Evolutionary conservation across 495 filamentous ascomycete genomes (phyloP).

Genomic region (Amphirosellinia nigrospora): DNA sequence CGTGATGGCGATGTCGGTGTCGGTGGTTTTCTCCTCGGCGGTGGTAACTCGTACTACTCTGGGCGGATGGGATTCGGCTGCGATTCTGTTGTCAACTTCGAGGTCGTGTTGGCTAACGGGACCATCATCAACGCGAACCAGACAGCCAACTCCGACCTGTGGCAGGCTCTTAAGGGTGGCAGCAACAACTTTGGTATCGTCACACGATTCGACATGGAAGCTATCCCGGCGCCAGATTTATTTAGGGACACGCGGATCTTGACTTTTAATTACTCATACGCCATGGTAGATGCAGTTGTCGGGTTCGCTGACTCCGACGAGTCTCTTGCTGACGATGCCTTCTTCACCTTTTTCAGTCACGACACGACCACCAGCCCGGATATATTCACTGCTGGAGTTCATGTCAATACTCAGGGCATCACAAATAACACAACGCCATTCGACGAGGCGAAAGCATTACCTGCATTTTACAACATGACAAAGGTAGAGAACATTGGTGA

Average conservation of each 20-base stretch:
- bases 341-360: conserved; percentile 28
- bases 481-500: conserved; percentile 27
- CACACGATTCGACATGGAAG: conserved; percentile 56
- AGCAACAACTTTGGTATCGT: conserved; percentile 62
- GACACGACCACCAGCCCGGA: conserved; percentile 19
- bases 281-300: conserved; percentile 35
- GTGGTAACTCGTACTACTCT: conserved; percentile 51
- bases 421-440: conserved; percentile 29
- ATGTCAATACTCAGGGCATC: conserved; percentile 31
- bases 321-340: conserved; percentile 32
- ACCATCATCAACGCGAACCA: conserved; percentile 54
- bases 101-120: conserved; percentile 61
- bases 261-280: conserved; percentile 22
- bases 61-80: conserved; percentile 52
- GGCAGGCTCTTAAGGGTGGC: conserved; percentile 61
- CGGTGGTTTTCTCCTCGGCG: conserved; percentile 50
- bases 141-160: conserved; percentile 53
- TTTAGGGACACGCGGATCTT: conserved; percentile 32
- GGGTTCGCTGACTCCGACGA: conserved; percentile 37
- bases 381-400: conserved; percentile 20
- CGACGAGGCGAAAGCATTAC: conserved; percentile 26
- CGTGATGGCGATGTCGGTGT: conserved; percentile 51
- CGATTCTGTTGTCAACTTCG: conserved; percentile 54
- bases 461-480: conserved; percentile 16
- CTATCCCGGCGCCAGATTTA: conserved; percentile 36